Conservation (phyloP, 176 grass and related monocot species). For the Olyra latifolia region DNA sequence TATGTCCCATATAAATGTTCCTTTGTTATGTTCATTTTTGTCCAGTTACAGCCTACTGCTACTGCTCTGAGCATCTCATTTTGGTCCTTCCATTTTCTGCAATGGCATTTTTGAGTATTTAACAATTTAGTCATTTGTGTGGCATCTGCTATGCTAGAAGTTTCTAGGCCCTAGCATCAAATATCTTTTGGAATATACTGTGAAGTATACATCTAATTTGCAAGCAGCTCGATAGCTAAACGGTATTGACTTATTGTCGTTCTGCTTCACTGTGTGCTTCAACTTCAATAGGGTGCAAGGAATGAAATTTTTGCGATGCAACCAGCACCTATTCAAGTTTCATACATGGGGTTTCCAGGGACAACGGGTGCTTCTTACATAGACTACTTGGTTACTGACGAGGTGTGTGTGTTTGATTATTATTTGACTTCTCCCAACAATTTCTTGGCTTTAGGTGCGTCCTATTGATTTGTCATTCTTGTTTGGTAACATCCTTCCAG, state of each 20-base stretch:
- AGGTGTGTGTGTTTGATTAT: conserved; percentile 43
- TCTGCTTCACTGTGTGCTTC: background rate
- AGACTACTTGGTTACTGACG: conserved; percentile 87
- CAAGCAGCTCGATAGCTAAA: background rate
- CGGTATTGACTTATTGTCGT: background rate
- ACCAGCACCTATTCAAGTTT: conserved; percentile 81
- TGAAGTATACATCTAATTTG: background rate
- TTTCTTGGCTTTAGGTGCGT: conserved; percentile 12
- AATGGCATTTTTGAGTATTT: background rate
- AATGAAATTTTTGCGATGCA: conserved; percentile 92
- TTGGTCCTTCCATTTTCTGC: background rate
- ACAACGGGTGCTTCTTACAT: conserved; percentile 84
- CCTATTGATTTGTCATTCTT: conserved; percentile 7
- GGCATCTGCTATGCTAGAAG: background rate
- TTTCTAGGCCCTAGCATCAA: background rate
- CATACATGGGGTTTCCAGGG: conserved; percentile 89
- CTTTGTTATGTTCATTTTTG: background rate
- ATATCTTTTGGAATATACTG: background rate
- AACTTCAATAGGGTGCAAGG: conserved; percentile 69
- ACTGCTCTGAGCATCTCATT: background rate
- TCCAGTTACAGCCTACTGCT: background rate
- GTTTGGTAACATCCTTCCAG: conserved; percentile 35
- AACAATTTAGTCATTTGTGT: background rate
- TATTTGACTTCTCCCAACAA: conserved; percentile 1
- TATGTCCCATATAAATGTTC: background rate